phyloP scores from a whole-genome alignment of 2,329 filamentous ascomycete genomes.

The Curvularia verruculosa region DNA sequence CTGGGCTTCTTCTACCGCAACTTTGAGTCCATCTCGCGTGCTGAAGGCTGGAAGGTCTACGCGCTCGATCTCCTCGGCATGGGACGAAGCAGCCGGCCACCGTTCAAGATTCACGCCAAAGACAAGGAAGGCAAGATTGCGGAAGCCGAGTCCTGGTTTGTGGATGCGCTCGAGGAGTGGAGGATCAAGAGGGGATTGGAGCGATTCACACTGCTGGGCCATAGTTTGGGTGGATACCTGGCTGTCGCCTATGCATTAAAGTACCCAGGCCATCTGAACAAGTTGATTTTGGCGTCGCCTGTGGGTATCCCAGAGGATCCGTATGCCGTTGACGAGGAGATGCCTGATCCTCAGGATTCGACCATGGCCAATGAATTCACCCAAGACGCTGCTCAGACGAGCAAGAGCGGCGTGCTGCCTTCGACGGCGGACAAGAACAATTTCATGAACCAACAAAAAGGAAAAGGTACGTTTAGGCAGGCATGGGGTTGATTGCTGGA shows the following conservation, averaged over 20 bases:
- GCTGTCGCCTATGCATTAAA: conserved; percentile 95
- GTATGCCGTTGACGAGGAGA: conserved; percentile 78
- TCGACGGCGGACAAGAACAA: conserved; percentile 63
- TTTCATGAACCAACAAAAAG: conserved; percentile 58
- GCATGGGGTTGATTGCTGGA: not conserved
- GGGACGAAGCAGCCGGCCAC: conserved; percentile 83
- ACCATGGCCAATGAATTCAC: conserved; percentile 78
- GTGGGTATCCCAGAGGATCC: conserved; percentile 95
- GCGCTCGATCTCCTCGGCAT: conserved; percentile 95
- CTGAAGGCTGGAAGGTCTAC: conserved; percentile 84
- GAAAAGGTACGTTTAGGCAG: conserved; percentile 27
- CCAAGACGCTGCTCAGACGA: conserved; percentile 71
- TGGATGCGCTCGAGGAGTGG: conserved; percentile 97
- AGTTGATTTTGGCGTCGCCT: conserved; percentile 91
- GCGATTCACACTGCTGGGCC: conserved; percentile 89
- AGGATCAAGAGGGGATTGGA: conserved; percentile 86
- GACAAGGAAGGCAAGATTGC: conserved; percentile 77
- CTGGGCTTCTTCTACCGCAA: conserved; percentile 99
- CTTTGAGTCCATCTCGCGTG: conserved; percentile 82
- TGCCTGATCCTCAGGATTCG: conserved; percentile 77
- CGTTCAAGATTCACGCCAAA: conserved; percentile 85
- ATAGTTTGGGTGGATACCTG: conserved; percentile 93
- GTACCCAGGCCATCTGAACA: conserved; percentile 92
- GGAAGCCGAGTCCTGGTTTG: conserved; percentile 94
- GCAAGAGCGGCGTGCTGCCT: conserved; percentile 72